These are phyloP conservation scores for Cyclotella atomus DNA, from an alignment of 108 stramenopile species.

Conservation along the genomic window DNA sequence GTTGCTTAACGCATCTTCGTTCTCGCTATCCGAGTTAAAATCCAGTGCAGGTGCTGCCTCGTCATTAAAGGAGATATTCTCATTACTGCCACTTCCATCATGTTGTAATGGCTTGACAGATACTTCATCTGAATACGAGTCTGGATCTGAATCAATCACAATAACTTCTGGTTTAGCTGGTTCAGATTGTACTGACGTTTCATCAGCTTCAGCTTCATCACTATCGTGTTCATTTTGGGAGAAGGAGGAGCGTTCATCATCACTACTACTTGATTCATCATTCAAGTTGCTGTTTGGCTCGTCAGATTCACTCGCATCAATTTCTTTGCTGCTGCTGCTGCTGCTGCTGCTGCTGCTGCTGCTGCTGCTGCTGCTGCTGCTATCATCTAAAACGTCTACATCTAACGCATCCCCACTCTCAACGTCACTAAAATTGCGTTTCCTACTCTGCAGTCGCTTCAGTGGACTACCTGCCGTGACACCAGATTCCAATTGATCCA, in stretches of 20 bases:
- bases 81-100: not conserved
- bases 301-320: not conserved
- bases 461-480: not conserved
- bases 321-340: not conserved
- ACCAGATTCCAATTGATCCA: not conserved
- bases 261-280: not conserved
- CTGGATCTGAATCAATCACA: constrained; percentile 5
- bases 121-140: not conserved
- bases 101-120: not conserved
- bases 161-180: not conserved
- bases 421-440: not conserved
- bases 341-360: not conserved
- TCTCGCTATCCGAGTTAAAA: not conserved
- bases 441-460: not conserved
- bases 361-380: not conserved
- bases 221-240: not conserved
- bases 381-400: not conserved
- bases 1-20: constrained; percentile 1
- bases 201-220: no score
- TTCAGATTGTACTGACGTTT: not conserved
- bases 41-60: constrained; percentile 11
- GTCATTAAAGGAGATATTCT: not conserved
- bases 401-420: constrained; percentile 1
- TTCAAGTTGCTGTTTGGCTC: not conserved
- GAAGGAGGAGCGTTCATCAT: not conserved